Evolutionary conservation across 176 grass and related monocot genomes (phyloP).

Genomic region (Ensete ventricosum): DNA sequence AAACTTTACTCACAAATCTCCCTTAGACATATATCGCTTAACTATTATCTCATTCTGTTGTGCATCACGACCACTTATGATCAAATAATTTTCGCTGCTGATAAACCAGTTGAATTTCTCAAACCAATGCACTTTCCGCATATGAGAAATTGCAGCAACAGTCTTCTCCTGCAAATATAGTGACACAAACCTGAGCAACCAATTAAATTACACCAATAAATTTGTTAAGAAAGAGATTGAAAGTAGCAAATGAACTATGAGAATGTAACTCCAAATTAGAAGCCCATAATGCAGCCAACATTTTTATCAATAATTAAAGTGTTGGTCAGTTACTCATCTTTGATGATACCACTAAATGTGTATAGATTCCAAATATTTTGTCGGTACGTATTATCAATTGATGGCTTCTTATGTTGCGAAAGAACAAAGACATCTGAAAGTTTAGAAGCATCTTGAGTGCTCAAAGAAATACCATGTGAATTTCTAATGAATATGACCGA

Average conservation of each 20-base stretch:
- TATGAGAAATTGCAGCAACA: conserved; percentile 91
- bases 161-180: conserved; percentile 64
- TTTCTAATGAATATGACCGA: too few species aligned
- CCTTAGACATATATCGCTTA: conserved; percentile 98
- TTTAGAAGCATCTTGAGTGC: not conserved
- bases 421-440: not conserved
- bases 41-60: conserved; percentile 93
- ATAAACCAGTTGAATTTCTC: conserved; percentile 99
- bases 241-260: not conserved
- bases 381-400: not conserved
- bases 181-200: not conserved
- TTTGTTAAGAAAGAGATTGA: not conserved
- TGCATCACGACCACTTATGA: conserved; percentile 94
- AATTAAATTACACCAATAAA: not conserved
- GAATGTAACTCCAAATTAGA: not conserved
- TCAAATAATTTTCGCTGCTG: conserved; percentile 92
- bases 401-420: not conserved
- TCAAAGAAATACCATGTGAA: not conserved
- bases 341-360: too few species aligned
- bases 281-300: not conserved
- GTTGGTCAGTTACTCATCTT: not conserved
- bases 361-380: too few species aligned
- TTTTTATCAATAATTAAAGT: not conserved
- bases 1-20: conserved; percentile 68
- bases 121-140: conserved; percentile 99